Base-by-base conservation (phyloP, 495 filamentous ascomycete species). In the Penicillium tannophilum region DNA sequence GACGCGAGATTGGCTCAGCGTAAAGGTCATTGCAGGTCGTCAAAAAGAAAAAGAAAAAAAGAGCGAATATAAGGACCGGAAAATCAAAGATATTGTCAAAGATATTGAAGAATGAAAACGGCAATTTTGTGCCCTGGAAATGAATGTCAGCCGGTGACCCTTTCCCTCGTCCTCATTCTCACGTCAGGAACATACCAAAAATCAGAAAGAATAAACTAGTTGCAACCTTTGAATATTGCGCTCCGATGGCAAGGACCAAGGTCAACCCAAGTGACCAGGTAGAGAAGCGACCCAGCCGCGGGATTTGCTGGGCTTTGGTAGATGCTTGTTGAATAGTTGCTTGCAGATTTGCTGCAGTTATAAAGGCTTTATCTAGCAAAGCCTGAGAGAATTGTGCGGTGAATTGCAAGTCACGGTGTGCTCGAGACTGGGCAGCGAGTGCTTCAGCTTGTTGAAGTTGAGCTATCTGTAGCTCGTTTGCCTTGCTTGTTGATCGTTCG, bases 321-420 rank as follows among this genome's bases (percentile, higher is more conserved):
- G 72, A 56, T 23, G 77, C 69, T 36, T 77, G 74, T 1, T 82
- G 72, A 11, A 83, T 69, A 24, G 67, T 63, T 12, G 65, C 46
- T 50, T 77, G 75, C 6, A 84, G 55, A 56, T 76, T 72, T n/a
- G 69, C 66, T 19, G 79, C 76, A 10, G 72, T 63, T 2, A 68
- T 61, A 31, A 68, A 68, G 16, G 72, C 55, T 49, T 76, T 72
- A 19, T 74, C 72, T 14, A 82, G 58, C 12, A 82, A 61, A 23
- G 72, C 63, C 41, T 75, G 73, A 4, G 74, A 75, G 12, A 75
- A 52, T 24, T 71, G 65, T 45, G 76, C 65, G 11, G 72, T 70
- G 12, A 55, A 58, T 42, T 76, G 64, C 12, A 77, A 64, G 6
- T 56, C 62, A 41, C 76, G 62, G 43, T 80, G 74, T 10, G 70